Evolutionary conservation across 352 stramenopile species (phyloP).

Genomic region (Blastocystis sp.): DNA sequence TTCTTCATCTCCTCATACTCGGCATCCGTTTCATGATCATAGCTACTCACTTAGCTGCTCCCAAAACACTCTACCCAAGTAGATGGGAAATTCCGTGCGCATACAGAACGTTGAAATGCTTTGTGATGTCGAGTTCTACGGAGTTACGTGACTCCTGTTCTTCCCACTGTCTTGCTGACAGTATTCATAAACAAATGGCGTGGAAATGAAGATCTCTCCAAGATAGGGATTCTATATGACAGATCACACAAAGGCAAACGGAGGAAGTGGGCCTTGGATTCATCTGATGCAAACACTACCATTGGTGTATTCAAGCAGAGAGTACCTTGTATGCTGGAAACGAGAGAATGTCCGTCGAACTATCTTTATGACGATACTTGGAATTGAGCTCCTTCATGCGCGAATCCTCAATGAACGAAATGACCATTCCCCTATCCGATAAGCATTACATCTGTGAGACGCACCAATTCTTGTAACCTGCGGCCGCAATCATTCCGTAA

Average conservation of each 20-base stretch:
- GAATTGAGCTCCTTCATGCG: neutral
- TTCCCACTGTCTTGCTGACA: conserved; percentile 21
- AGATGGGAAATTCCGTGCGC: conserved; percentile 50
- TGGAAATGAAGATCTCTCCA: conserved; percentile 40
- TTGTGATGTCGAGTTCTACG: neutral
- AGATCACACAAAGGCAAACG: too few relatives aligned
- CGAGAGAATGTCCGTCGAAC: conserved; percentile 38
- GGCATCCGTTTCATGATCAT: conserved; percentile 36
- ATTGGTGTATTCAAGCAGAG: neutral
- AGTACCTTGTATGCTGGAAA: conserved; percentile 39
- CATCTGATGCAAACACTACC: neutral
- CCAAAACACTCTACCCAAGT: neutral
- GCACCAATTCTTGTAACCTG: conserved; percentile 11
- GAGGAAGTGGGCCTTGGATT: neutral
- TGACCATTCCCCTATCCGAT: neutral
- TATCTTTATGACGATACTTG: conserved; percentile 10
- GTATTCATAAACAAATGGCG: conserved; percentile 3
- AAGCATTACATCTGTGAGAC: neutral
- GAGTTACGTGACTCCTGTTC: too few relatives aligned
- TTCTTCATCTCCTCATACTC: conserved; percentile 4
- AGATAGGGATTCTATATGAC: neutral
- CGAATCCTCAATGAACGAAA: conserved; percentile 11
- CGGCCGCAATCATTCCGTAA: conserved; percentile 20
- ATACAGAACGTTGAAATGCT: conserved; percentile 38
- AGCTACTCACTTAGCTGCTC: neutral